phyloP scores from a whole-genome alignment of 305 asterid genomes.

The Solanum hybrid region DNA sequence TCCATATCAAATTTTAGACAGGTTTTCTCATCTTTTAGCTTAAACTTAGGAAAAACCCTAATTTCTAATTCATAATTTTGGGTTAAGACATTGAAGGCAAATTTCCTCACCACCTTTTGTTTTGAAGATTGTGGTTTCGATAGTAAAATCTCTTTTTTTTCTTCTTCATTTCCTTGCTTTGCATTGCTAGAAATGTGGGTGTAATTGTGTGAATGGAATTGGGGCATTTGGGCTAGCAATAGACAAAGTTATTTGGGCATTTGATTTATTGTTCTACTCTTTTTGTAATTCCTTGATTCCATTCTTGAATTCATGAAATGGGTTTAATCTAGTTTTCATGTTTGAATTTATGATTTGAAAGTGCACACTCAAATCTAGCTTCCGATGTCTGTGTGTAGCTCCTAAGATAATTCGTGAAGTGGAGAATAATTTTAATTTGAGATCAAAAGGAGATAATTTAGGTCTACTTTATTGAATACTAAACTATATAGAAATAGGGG shows the following conservation, averaged over 20 bases:
- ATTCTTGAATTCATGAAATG: neutral
- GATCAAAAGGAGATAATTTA: neutral
- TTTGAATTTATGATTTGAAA: neutral
- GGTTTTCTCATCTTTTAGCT: neutral
- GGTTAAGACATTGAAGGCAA: neutral
- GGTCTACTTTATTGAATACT: neutral
- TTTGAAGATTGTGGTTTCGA: neutral
- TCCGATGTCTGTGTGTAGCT: neutral
- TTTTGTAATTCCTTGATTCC: neutral
- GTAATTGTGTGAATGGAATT: neutral
- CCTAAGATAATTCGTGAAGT: neutral
- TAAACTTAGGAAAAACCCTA: neutral
- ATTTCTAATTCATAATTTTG: neutral
- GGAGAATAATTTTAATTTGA: neutral
- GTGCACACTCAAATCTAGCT: neutral
- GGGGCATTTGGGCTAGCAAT: neutral
- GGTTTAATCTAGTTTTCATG: neutral
- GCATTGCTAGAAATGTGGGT: neutral
- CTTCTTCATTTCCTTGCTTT: neutral
- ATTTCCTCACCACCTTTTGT: neutral
- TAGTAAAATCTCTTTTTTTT: neutral
- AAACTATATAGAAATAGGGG: too few species aligned
- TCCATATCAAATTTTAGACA: too few species aligned
- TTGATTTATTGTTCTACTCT: neutral
- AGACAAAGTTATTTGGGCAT: neutral